phyloP scores from a whole-genome alignment of 2,329 filamentous ascomycete genomes.

The Elsinoe necatrix region DNA sequence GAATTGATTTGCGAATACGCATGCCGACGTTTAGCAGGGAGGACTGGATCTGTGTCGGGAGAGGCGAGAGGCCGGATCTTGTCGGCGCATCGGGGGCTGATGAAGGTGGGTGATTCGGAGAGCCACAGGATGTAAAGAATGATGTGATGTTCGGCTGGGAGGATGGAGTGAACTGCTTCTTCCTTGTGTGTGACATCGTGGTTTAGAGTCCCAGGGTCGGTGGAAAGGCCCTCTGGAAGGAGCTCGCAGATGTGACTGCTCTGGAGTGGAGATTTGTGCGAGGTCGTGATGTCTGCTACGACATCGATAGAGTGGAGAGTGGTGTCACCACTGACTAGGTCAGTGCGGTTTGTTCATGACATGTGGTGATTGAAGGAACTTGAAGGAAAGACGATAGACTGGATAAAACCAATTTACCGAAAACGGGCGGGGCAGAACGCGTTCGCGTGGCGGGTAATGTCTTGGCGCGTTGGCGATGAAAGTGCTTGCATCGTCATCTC shows the following conservation, averaged over 20 bases:
- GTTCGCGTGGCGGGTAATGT: background rate
- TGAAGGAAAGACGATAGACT: background rate
- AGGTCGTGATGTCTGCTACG: background rate
- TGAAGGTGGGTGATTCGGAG: constrained; percentile 16
- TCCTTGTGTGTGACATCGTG: constrained; percentile 27
- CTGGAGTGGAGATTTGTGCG: background rate
- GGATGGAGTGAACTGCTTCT: constrained; percentile 38
- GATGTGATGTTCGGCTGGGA: constrained; percentile 36
- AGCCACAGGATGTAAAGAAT: constrained; percentile 28
- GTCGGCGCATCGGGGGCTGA: constrained; percentile 2
- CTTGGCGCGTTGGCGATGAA: background rate
- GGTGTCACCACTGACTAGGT: background rate
- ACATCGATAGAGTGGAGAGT: background rate
- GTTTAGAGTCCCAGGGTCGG: background rate
- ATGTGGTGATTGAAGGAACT: background rate
- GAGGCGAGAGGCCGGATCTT: constrained; percentile 32
- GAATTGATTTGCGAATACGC: constrained; percentile 85
- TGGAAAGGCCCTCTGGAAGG: background rate
- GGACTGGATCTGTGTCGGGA: constrained; percentile 63
- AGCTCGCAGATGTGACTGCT: background rate
- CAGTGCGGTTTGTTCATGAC: constrained; percentile 5
- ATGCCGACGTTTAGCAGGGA: constrained; percentile 88
- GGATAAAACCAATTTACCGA: background rate
- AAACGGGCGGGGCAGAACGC: constrained; percentile 3
- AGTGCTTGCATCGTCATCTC: background rate